Evolutionary conservation across 768 basidiomycete species (phyloP).

Genomic region (Kwoniella heveanensis): DNA sequence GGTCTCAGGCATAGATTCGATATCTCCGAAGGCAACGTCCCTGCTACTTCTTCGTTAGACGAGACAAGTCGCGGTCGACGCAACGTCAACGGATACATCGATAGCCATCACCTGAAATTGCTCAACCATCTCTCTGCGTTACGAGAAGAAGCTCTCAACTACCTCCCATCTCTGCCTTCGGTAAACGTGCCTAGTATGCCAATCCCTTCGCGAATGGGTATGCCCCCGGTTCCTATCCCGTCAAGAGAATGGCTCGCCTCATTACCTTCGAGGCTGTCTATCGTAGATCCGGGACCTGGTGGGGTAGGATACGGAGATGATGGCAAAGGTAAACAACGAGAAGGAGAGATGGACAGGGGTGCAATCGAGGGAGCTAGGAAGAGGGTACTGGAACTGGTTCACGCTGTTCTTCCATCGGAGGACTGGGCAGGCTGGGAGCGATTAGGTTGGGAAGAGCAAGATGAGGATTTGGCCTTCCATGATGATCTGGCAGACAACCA

Average conservation of each 20-base stretch:
- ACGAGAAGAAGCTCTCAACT: conserved; percentile 39
- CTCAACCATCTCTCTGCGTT: conserved; percentile 39
- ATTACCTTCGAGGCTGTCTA: conserved; percentile 24
- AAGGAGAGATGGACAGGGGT: conserved; percentile 7
- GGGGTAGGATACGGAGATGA: background rate
- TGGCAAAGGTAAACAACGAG: background rate
- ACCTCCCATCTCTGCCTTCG: conserved; percentile 29
- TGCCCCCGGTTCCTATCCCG: conserved; percentile 6
- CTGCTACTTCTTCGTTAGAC: background rate
- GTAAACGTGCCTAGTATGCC: conserved; percentile 17
- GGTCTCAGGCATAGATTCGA: conserved; percentile 8
- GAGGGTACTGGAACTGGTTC: conserved; percentile 47
- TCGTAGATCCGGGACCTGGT: conserved; percentile 25
- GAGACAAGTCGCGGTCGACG: background rate
- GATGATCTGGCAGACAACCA: background rate
- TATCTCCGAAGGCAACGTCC: background rate
- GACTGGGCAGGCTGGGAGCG: conserved; percentile 56
- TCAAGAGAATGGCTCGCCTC: conserved; percentile 24
- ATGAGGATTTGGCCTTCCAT: conserved; percentile 18
- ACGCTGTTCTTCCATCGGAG: conserved; percentile 50
- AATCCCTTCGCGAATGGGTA: conserved; percentile 11
- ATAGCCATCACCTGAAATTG: conserved; percentile 20
- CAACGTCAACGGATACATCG: background rate
- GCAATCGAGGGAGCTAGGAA: conserved; percentile 37
- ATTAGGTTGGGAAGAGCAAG: conserved; percentile 53